Conservation (phyloP, 257 asterid genomes). For the Striga asiatica region DNA sequence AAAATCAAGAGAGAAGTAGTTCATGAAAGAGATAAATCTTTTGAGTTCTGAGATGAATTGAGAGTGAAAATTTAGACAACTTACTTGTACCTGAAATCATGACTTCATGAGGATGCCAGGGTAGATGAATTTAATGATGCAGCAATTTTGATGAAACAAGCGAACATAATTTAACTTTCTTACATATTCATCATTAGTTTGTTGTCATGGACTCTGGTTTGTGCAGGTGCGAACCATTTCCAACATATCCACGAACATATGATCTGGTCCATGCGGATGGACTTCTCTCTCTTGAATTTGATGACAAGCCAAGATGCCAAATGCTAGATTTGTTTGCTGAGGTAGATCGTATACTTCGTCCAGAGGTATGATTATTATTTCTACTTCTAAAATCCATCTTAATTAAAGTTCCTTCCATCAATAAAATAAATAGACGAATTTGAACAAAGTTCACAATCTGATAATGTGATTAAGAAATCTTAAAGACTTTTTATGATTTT, state of each 20-base stretch:
- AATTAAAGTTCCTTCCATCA: not conserved
- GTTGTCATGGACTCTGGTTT: too few species aligned
- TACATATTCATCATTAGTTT: too few species aligned
- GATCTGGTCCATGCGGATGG: constrained; percentile 94
- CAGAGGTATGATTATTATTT: constrained; percentile 54
- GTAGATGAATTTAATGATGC: not conserved
- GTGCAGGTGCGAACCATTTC: constrained; percentile 95
- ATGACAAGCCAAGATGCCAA: constrained; percentile 68
- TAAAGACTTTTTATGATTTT: too few species aligned
- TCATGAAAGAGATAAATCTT: not conserved
- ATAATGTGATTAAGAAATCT: too few species aligned
- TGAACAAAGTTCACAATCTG: constrained; percentile 6
- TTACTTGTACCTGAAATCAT: not conserved
- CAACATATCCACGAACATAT: constrained; percentile 92
- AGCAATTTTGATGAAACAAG: too few species aligned
- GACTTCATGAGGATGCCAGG: not conserved
- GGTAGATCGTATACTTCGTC: constrained; percentile 96
- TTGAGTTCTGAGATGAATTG: constrained; percentile 1
- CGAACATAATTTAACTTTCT: too few species aligned
- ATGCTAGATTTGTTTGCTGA: constrained; percentile 66
- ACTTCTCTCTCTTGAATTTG: constrained; percentile 72
- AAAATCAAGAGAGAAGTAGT: too few species aligned
- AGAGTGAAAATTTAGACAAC: not conserved
- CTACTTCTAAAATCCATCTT: not conserved
- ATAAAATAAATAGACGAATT: constrained; percentile 1